A percentile compares a stretch with the other conserved stretches of the same genome.
Conservation (phyloP, 148 eudicot genomes). For the Euryodendron excelsum region DNA sequence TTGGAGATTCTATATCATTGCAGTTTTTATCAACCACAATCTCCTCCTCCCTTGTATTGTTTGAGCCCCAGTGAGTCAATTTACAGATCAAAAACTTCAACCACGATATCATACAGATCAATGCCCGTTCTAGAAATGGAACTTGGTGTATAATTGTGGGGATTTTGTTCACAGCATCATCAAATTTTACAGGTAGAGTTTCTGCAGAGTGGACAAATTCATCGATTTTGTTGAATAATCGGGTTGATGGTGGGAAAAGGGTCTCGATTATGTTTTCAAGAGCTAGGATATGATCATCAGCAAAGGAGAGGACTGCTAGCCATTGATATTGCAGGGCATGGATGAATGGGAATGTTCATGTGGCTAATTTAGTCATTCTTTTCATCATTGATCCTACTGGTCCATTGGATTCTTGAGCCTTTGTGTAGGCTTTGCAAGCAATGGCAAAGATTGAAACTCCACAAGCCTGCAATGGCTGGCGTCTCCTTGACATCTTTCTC, state of each 20-base stretch:
- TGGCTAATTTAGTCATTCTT: conserved; percentile 16
- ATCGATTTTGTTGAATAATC: conserved; percentile 48
- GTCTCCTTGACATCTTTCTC: conserved; percentile 24
- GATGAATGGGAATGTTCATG: conserved; percentile 28
- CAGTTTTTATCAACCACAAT: conserved; percentile 41
- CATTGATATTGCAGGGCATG: conserved; percentile 32
- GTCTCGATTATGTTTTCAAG: conserved; percentile 32
- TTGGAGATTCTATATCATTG: conserved; percentile 3
- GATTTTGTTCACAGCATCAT: conserved; percentile 25
- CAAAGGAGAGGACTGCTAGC: conserved; percentile 38
- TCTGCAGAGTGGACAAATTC: conserved; percentile 32
- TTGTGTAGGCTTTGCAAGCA: conserved; percentile 30
- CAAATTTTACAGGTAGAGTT: conserved; percentile 41
- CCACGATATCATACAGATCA: conserved; percentile 29
- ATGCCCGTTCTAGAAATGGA: conserved; percentile 36
- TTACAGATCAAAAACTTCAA: conserved; percentile 28
- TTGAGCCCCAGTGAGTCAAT: conserved; percentile 30
- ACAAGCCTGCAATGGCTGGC: conserved; percentile 47
- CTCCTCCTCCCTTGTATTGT: conserved; percentile 50
- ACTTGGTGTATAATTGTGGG: conserved; percentile 33
- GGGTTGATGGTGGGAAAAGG: conserved; percentile 43
- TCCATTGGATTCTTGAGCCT: conserved; percentile 22
- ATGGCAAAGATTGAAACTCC: conserved; percentile 38
- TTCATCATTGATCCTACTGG: conserved; percentile 41
- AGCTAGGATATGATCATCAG: conserved; percentile 42